Conservation (phyloP, 202 grass and related monocot genomes). For the Musa balbisiana region DNA sequence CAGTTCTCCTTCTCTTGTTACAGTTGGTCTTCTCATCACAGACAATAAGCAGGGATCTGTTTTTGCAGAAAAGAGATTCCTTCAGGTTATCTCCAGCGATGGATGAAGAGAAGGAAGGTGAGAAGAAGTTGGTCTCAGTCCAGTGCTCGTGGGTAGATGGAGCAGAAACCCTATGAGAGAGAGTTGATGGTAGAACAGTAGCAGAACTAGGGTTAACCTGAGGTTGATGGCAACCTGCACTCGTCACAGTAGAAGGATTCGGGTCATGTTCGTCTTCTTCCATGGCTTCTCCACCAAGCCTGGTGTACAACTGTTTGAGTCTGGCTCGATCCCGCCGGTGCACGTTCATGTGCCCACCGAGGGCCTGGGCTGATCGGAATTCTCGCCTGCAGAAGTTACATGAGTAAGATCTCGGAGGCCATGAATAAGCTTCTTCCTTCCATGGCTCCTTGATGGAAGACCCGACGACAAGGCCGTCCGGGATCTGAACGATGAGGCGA, state of each 20-base stretch:
- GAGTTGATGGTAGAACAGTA: neutral
- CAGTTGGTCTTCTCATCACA: neutral
- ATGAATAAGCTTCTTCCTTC: neutral
- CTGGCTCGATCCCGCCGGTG: constrained; percentile 4
- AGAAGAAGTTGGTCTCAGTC: neutral
- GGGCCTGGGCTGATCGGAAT: constrained; percentile 2
- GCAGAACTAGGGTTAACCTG: neutral
- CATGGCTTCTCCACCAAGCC: neutral
- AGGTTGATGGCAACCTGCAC: neutral
- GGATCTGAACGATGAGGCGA: neutral
- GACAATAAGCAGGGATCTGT: neutral
- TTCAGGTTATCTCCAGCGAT: neutral
- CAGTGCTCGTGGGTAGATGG: neutral
- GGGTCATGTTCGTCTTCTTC: too few relatives aligned
- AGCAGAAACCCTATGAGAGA: neutral
- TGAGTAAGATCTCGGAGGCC: constrained; percentile 2
- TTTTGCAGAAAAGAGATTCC: neutral
- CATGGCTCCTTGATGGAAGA: neutral
- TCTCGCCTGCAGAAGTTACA: constrained; percentile 7
- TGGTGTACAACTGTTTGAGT: neutral
- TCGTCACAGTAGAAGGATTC: too few relatives aligned
- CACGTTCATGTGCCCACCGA: constrained; percentile 12
- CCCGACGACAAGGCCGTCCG: neutral
- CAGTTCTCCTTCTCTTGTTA: neutral
- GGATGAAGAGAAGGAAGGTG: neutral